Base-by-base conservation (phyloP, 345 rosid genomes). In the Lumnitzera littorea region DNA sequence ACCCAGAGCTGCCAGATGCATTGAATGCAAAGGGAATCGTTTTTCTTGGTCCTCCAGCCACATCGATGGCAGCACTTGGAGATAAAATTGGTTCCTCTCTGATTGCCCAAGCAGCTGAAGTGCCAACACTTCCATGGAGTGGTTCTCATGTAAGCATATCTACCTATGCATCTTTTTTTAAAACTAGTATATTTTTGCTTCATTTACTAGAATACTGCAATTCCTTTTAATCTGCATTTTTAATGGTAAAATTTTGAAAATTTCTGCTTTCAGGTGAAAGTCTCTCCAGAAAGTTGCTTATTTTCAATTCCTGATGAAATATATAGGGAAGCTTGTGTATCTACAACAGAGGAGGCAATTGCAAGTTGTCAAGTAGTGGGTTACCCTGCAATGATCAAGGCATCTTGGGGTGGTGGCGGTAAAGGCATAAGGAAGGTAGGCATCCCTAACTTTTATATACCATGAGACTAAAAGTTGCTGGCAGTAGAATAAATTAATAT, bases 401-500 rank as follows among this genome's bases (percentile, higher is more conserved):
- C 99, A 52, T 95, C 99, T 1, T 95, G 99, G 99, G 99, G 99
- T 62, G 99, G 99, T 46, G 99, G 99, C 47, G 99, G 99, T 68
- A 91, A 95, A 84, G 99, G 99, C 64, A 95, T 95, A 69, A 83
- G 99, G 80, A 95, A 95, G 99, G 99, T 95, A 57, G 59, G 77
- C 65, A 46, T 63, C 70, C 51, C 50, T 8, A 53, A 66, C 17
- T 24, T 51, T 51, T 62, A 57, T 47, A 31, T 66, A 16, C 48
- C 41, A 17, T 54, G 10, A 36, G 43, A 9, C 43, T 4, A 36
- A 36, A 36, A 36, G 43, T 9, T 36, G 43, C 43, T 4, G 43
- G 7, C 43, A 36, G 43, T 36, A 36, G 43, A 36, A 7, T 1
- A 36, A 36, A 36, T 7, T 36, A 36, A 36, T 36, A 36, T 36